Conservation (phyloP, 1,284 basidiomycete species). For the Ustilago curta region DNA sequence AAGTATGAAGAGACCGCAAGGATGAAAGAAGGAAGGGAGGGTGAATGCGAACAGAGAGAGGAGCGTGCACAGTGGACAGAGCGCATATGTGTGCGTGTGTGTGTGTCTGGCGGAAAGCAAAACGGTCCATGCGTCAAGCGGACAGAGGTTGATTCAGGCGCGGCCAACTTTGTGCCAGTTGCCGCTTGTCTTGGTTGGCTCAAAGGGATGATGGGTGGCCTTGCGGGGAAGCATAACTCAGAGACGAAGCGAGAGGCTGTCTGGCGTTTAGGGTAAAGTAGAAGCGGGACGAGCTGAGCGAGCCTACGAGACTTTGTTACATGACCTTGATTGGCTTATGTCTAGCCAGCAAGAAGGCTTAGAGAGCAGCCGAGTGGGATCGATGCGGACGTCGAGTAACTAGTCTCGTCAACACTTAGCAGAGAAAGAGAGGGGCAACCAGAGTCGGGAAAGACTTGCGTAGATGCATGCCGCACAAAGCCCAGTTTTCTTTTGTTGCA, state of each 20-base stretch:
- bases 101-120: neutral
- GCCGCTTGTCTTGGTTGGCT: neutral
- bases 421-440: neutral
- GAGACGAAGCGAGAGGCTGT: neutral
- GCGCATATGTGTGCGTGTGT: neutral
- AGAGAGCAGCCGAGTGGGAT: neutral
- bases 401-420: neutral
- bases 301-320: too few relatives aligned
- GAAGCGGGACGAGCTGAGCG: too few relatives aligned
- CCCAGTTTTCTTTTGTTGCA: too few relatives aligned
- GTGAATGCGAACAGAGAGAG: neutral
- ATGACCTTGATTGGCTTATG: too few relatives aligned
- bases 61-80: constrained; percentile 14
- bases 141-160: neutral
- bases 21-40: neutral
- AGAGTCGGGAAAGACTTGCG: neutral
- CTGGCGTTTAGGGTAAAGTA: too few relatives aligned
- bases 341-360: too few relatives aligned
- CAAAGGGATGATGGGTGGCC: neutral
- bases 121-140: constrained; percentile 10
- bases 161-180: neutral
- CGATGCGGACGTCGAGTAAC: neutral
- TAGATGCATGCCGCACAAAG: neutral
- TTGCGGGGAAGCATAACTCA: neutral
- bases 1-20: neutral